Conservation (phyloP, 2,329 filamentous ascomycete species). For the Massarina eburnea region DNA sequence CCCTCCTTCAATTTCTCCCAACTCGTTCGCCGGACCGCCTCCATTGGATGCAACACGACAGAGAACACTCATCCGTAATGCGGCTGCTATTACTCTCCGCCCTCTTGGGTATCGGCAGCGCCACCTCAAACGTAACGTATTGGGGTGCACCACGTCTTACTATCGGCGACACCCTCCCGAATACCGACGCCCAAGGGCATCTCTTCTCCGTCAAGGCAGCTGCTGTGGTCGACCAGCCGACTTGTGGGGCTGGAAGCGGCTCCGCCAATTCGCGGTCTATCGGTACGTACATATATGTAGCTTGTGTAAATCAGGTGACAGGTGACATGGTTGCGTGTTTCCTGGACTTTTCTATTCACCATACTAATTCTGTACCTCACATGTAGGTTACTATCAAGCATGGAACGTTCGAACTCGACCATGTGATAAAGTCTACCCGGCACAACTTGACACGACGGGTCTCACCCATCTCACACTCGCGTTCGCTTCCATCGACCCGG, state of each 20-base stretch:
- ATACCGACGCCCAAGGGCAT: conserved; percentile 7
- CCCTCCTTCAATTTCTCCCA: too few relatives aligned
- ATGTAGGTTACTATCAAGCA: not conserved
- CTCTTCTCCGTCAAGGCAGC: conserved; percentile 7
- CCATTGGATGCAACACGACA: too few relatives aligned
- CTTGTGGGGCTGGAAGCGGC: conserved; percentile 17
- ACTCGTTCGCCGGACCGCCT: too few relatives aligned
- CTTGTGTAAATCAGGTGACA: too few relatives aligned
- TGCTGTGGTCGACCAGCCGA: conserved; percentile 3
- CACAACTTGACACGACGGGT: conserved; percentile 21
- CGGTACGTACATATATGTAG: too few relatives aligned
- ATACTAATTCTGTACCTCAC: not conserved
- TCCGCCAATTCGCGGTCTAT: conserved; percentile 14
- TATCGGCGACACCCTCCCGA: conserved; percentile 2
- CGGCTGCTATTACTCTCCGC: not conserved
- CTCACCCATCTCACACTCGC: conserved; percentile 37
- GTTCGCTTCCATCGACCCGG: conserved; percentile 47
- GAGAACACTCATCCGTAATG: not conserved
- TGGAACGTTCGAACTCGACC: conserved; percentile 21
- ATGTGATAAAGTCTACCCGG: conserved; percentile 25
- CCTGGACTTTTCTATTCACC: conserved; percentile 17
- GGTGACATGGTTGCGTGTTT: too few relatives aligned
- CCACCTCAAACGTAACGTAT: conserved; percentile 2
- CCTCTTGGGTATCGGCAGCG: not conserved
- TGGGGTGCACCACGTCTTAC: conserved; percentile 2